Base-by-base conservation (phyloP, 192 early-diverging fungal genomes). In the Dissophora ornata region DNA sequence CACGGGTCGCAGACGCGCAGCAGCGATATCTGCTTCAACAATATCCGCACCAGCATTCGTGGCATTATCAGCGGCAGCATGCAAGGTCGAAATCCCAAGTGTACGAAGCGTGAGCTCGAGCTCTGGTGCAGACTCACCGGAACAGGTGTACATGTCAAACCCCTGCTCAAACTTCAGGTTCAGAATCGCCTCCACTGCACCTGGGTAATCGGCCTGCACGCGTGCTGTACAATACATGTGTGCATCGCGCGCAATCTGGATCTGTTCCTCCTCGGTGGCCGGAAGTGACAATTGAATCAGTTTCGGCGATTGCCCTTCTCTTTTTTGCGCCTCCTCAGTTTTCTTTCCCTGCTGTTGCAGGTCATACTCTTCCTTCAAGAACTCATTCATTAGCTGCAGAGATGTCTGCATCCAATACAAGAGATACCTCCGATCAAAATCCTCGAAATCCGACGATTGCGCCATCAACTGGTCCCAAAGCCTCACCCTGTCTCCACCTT, bases 81-180 rank as follows among this genome's bases (percentile, higher is more conserved):
- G n/a, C n/a, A 74, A 18, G 7, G 61, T 33, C 0, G 44, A 46
- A 0, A 74, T 47, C 5, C 70, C 70, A 7, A 74, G 41, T 16
- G 70, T 59, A 28, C 62, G 45, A 10, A 74, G 59, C 0, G 70
- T 65, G 16, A 74, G 56, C 3, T 49, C 48, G 11, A 74, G 62
- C 22, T 74, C 55, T 11, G 13, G n/a, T 0, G 70, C 46, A 2
- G 33, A 16, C 47, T 74, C 70, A 16, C 62, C 70, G 6, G 70
- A 74, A 22, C 70, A 54, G 24, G 62, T 74, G n/a, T 58, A 74
- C 62, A 74, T 63, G 11, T 57, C 62, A 34, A 64, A 65, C 9
- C 56, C 62, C 32, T 64, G 70, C 0, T 74, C 49, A 16, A 52
- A 44, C 40, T 65, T 74, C 22, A 74, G 38, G 0, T 16, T 30